These are phyloP conservation scores for Cylindrodendrum hubeiense DNA, from an alignment of 2,329 filamentous ascomycete species.

Conservation along the genomic window DNA sequence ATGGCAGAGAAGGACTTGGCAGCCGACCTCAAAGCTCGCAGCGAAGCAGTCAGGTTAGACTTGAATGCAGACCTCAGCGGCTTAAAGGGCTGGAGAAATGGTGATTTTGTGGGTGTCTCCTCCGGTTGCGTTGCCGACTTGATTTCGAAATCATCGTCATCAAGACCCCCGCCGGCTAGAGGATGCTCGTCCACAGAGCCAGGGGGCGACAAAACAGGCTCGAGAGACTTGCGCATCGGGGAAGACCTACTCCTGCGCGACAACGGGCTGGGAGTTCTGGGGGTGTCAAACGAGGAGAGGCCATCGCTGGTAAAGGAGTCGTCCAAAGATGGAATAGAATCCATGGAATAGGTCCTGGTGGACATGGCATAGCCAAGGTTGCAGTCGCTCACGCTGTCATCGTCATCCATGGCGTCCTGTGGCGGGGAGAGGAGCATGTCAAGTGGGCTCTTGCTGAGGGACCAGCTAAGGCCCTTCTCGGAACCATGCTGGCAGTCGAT, in stretches of 20 bases:
- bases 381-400: conserved; percentile 63
- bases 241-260: conserved; percentile 51
- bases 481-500: conserved; percentile 66
- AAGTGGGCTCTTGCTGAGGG: conserved; percentile 66
- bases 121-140: conserved; percentile 57
- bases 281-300: conserved; percentile 63
- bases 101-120: conserved; percentile 49
- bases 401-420: conserved; percentile 67
- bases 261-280: conserved; percentile 54
- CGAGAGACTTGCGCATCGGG: conserved; percentile 61
- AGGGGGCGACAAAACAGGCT: conserved; percentile 68
- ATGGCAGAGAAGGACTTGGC: conserved; percentile 73
- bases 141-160: conserved; percentile 60
- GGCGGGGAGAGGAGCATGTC: conserved; percentile 71
- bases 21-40: conserved; percentile 73
- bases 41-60: conserved; percentile 76
- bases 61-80: conserved; percentile 72
- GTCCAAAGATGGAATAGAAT: conserved; percentile 71
- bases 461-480: conserved; percentile 70
- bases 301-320: conserved; percentile 66
- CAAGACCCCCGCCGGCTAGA: conserved; percentile 50
- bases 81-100: conserved; percentile 55
- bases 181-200: conserved; percentile 66
- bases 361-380: conserved; percentile 65
- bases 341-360: conserved; percentile 68